A percentile compares a stretch with the other conserved stretches of the same genome.
Conservation (phyloP, 257 asterid genomes). For the Nicotiana benthamiana region DNA sequence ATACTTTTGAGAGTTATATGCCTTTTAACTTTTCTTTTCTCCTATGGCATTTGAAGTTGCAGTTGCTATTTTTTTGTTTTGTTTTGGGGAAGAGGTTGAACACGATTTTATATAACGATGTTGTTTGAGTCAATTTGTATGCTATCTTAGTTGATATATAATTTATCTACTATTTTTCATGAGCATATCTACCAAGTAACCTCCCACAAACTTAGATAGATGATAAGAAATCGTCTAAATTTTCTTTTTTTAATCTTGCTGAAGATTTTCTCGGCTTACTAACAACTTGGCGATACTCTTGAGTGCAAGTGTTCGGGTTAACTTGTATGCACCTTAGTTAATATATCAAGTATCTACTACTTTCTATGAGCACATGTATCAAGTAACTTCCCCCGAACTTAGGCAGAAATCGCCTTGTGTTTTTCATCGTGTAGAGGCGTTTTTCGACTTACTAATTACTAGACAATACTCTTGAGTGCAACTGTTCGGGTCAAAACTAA, state of each 20-base stretch:
- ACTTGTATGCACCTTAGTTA: neutral
- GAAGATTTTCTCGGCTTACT: no score
- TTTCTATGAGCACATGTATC: neutral
- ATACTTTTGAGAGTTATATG: neutral
- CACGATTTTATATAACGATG: neutral
- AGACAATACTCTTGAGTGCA: no score
- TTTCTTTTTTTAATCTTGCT: no score
- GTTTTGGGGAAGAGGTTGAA: neutral
- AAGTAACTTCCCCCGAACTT: neutral
- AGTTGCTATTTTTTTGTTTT: neutral
- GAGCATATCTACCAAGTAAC: neutral
- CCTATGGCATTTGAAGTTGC: neutral
- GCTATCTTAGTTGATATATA: neutral
- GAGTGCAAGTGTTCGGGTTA: neutral
- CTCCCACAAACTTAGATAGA: no score
- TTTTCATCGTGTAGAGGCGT: no score
- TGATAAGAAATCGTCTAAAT: no score
- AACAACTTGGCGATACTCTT: no score
- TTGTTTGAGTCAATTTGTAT: neutral
- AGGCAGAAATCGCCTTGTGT: no score
- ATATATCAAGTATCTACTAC: neutral
- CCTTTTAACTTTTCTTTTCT: neutral
- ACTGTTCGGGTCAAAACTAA: no score
- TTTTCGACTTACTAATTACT: no score
- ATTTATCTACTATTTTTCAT: neutral